Evolutionary conservation across 2,329 filamentous ascomycete species (phyloP).

Genomic region (Fusarium marasasianum): DNA sequence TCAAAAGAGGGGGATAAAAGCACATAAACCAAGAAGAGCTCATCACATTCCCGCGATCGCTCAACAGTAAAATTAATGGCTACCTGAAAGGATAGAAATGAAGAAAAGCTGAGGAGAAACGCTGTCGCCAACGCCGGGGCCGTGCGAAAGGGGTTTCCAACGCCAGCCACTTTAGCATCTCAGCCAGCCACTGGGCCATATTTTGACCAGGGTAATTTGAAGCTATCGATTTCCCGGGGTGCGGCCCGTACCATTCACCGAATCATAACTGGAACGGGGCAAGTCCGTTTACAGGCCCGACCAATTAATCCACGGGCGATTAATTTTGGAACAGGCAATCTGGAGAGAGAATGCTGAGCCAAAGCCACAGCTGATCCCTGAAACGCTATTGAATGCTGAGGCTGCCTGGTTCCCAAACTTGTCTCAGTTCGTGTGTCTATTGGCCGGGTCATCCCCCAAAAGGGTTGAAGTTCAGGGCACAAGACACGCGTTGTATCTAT

Average conservation of each 20-base stretch:
- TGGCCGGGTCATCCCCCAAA: neutral
- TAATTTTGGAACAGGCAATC: neutral
- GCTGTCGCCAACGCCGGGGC: too few species aligned
- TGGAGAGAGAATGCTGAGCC: neutral
- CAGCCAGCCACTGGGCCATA: slow-evolving; percentile 9
- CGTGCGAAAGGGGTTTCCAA: neutral
- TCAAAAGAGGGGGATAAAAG: too few species aligned
- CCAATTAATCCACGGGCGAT: neutral
- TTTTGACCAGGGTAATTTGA: neutral
- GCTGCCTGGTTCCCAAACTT: neutral
- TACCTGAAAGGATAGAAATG: too few species aligned
- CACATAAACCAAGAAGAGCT: too few species aligned
- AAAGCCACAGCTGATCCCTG: neutral
- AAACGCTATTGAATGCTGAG: neutral
- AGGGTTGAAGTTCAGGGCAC: neutral
- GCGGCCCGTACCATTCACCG: neutral
- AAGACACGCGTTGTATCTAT: neutral
- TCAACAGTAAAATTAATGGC: too few species aligned
- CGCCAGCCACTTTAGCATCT: slow-evolving; percentile 11
- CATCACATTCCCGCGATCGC: too few species aligned
- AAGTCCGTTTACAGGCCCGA: too few species aligned
- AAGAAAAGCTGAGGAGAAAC: too few species aligned
- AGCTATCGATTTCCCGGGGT: neutral
- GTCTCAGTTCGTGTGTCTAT: neutral
- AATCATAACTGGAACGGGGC: neutral